Base-by-base conservation (phyloP, 2,329 filamentous ascomycete genomes). In the Ceratocystiopsis sp. region DNA sequence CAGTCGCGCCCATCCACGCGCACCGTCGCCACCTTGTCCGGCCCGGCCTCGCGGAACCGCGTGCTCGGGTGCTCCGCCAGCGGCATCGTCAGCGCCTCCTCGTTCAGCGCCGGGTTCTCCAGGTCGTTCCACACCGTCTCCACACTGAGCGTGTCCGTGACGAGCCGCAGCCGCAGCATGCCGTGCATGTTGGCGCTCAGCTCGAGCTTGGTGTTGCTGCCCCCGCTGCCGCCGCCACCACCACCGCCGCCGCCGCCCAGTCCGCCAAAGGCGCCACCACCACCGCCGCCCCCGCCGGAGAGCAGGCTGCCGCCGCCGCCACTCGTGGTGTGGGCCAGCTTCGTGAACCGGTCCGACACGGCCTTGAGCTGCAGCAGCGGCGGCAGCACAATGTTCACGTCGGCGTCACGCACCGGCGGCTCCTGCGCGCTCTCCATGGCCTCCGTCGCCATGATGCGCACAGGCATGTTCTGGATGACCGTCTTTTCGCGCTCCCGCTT, bases 161-260 rank as follows among this genome's bases (percentile, higher is more conserved):
- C 71, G 47, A 95, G 80, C 12, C 81, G 76, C 48, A 98, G 68
- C 39, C 78, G 78, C 45, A 98, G 64, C 45, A 78, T 79, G 17
- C 91, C 91, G 60, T 93, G 84, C 85, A 94, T 94, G 60, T 95
- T 98, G 29, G 87, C 91, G 43, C 80, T 80, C 37, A 96, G 64
- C 57, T 94, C 85, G 3, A 98, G 67, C 54, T 86, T 84, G 0
- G 84, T 75, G 16, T 50, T 39, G 15, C 50, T 32, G 34, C 43
- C 51, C 11, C 42, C 45, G 29, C 40, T 38, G 16, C 35, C 17
- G 19, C 32, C 13, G 29, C 41, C 38, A 9, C 41, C 43, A 2
- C 19, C 15, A 5, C 35, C 35, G 18, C 42, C 19, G 35, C 33
- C 16, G 37, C 39, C 33, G 33, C 44, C 35, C 29, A 42, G 16